These are phyloP conservation scores for Nannizzia gypsea DNA, from an alignment of 2,329 filamentous ascomycete species.

Conservation along the genomic window DNA sequence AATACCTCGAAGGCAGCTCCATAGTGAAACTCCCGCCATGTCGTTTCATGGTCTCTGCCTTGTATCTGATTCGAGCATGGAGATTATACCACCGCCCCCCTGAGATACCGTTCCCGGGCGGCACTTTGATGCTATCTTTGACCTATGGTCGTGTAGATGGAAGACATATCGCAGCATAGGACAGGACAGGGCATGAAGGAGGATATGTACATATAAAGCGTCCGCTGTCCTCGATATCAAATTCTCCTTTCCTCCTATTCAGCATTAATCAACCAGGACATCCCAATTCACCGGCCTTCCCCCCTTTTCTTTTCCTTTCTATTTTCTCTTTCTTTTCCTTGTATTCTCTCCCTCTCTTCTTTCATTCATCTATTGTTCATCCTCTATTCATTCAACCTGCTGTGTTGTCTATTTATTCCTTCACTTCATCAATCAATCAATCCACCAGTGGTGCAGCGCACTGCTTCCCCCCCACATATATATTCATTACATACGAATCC, in stretches of 20 bases:
- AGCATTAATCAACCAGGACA: background rate
- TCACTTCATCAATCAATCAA: background rate
- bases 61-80: background rate
- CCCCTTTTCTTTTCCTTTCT: slow-evolving; percentile 8
- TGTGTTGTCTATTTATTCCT: background rate
- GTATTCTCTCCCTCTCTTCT: background rate
- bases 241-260: slow-evolving; percentile 4
- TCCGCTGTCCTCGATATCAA: background rate
- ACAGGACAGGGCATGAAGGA: background rate
- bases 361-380: slow-evolving; percentile 1
- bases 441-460: background rate
- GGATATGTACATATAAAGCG: slow-evolving; percentile 1
- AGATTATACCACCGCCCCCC: background rate
- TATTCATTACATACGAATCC: background rate
- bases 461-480: background rate
- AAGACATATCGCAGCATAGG: background rate
- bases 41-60: background rate
- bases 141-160: background rate
- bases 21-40: background rate
- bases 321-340: slow-evolving; percentile 6
- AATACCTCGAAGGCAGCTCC: background rate
- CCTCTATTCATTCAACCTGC: background rate
- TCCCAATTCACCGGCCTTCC: background rate
- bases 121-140: background rate
- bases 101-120: background rate